A percentile compares a stretch with the other conserved stretches of the same genome.
Evolutionary conservation across 2,329 filamentous ascomycete genomes (phyloP).

Genomic region (Ceratocystis albifundus): DNA sequence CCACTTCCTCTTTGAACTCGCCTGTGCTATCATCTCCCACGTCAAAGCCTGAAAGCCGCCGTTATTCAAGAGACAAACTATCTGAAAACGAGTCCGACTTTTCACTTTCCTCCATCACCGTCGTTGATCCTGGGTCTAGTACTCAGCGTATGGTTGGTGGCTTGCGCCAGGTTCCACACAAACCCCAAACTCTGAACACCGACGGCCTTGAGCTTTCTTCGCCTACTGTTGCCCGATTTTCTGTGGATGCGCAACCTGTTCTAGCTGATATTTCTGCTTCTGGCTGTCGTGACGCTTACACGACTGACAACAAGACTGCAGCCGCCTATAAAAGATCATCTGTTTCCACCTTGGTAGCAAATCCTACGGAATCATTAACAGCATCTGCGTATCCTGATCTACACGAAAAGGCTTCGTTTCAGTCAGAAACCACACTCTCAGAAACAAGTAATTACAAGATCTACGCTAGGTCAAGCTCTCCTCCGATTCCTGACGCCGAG

Average conservation of each 20-base stretch:
- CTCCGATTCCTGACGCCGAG: conserved; percentile 24
- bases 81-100: not conserved
- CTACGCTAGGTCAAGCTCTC: conserved; percentile 37
- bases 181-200: conserved; percentile 27
- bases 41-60: not conserved
- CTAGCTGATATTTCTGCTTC: conserved; percentile 29
- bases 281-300: conserved; percentile 24
- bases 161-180: conserved; percentile 41
- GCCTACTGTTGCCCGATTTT: conserved; percentile 23
- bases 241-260: conserved; percentile 28
- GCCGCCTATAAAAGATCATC: conserved; percentile 18
- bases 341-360: conserved; percentile 24
- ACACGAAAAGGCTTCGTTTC: conserved; percentile 22
- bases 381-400: conserved; percentile 17
- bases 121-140: conserved; percentile 34
- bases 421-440: conserved; percentile 35
- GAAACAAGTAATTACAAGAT: conserved; percentile 46
- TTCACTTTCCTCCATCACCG: conserved; percentile 23
- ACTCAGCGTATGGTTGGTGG: conserved; percentile 45
- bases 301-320: conserved; percentile 13
- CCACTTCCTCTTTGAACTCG: conserved; percentile 11
- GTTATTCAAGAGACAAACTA: conserved; percentile 9
- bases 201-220: conserved; percentile 11
- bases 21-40: conserved; percentile 20
- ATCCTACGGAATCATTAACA: not conserved